Percentiles rank a stretch among this genome's conserved stretches.
These are phyloP conservation scores for Nemania sp. DNA, from an alignment of 2,329 filamentous ascomycete genomes.

Conservation along the genomic window DNA sequence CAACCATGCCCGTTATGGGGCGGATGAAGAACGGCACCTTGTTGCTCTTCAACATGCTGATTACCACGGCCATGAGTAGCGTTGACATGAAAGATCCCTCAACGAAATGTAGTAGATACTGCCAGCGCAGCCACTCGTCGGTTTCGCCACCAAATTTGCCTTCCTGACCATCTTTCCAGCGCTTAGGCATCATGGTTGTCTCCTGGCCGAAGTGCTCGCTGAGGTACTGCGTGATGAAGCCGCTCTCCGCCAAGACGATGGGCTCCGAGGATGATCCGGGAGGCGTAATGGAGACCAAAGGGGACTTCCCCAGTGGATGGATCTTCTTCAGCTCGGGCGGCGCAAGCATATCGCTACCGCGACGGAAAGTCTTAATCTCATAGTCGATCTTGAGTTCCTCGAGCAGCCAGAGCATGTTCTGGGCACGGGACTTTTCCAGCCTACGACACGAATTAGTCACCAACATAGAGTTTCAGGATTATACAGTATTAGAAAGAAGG, in stretches of 20 bases:
- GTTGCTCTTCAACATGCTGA: slow-evolving; percentile 56
- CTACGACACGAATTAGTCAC: slow-evolving; percentile 58
- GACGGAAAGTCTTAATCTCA: slow-evolving; percentile 83
- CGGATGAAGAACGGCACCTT: slow-evolving; percentile 65
- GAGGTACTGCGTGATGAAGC: slow-evolving; percentile 84
- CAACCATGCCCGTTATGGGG: slow-evolving; percentile 62
- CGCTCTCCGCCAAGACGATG: slow-evolving; percentile 82
- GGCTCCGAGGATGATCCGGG: slow-evolving; percentile 54
- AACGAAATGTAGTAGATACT: slow-evolving; percentile 83
- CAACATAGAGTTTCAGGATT: neutral
- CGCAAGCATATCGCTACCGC: slow-evolving; percentile 72
- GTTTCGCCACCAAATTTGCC: slow-evolving; percentile 70
- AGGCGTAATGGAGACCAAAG: slow-evolving; percentile 75
- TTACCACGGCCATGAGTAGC: slow-evolving; percentile 42
- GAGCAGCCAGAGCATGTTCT: slow-evolving; percentile 86
- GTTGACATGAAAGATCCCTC: slow-evolving; percentile 78
- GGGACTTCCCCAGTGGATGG: slow-evolving; percentile 89
- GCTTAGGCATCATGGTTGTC: slow-evolving; percentile 62
- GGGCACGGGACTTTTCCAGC: slow-evolving; percentile 85
- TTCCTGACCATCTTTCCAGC: slow-evolving; percentile 70
- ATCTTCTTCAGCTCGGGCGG: slow-evolving; percentile 80
- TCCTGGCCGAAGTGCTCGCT: slow-evolving; percentile 70
- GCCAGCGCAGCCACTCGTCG: slow-evolving; percentile 69
- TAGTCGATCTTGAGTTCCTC: slow-evolving; percentile 85
- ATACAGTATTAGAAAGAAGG: neutral